phyloP scores from a whole-genome alignment of 768 basidiomycete species.

The Mycena kentingensis region DNA sequence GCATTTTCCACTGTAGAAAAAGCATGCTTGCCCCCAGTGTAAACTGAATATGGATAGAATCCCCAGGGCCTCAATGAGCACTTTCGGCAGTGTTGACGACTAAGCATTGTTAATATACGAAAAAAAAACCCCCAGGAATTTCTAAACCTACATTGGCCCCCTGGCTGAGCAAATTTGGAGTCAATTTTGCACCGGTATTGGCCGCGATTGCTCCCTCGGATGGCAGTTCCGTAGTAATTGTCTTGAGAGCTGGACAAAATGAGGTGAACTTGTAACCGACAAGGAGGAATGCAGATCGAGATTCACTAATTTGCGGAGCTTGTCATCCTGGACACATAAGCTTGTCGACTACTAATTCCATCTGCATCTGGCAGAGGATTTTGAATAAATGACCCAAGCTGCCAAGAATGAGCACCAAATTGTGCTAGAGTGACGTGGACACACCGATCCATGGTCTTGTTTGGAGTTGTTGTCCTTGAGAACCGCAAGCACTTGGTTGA shows the following conservation, averaged over 20 bases:
- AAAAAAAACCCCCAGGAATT: slow-evolving; percentile 21
- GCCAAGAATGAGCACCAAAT: slow-evolving; percentile 17
- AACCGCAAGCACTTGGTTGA: slow-evolving; percentile 82
- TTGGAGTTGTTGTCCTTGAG: slow-evolving; percentile 96
- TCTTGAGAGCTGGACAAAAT: slow-evolving; percentile 75
- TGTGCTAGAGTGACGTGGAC: too few species aligned
- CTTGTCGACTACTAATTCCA: slow-evolving; percentile 87
- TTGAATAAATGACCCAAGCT: slow-evolving; percentile 91
- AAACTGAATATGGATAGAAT: slow-evolving; percentile 87
- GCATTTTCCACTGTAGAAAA: too few species aligned
- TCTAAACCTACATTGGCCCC: slow-evolving; percentile 64
- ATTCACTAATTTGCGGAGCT: slow-evolving; percentile 90
- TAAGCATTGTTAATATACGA: slow-evolving; percentile 26
- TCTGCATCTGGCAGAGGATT: slow-evolving; percentile 78
- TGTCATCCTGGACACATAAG: slow-evolving; percentile 90
- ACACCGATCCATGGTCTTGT: slow-evolving; percentile 93
- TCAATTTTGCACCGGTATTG: slow-evolving; percentile 80
- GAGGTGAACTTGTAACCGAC: background rate
- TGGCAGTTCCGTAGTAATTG: slow-evolving; percentile 89
- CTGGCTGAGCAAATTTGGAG: slow-evolving; percentile 80
- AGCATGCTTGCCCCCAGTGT: too few species aligned
- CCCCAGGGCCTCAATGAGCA: slow-evolving; percentile 78
- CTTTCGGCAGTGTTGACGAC: slow-evolving; percentile 74
- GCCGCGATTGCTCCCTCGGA: slow-evolving; percentile 77
- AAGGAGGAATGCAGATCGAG: slow-evolving; percentile 58